Conservation (phyloP, 345 rosid genomes). For the Cardiospermum halicacabum region DNA sequence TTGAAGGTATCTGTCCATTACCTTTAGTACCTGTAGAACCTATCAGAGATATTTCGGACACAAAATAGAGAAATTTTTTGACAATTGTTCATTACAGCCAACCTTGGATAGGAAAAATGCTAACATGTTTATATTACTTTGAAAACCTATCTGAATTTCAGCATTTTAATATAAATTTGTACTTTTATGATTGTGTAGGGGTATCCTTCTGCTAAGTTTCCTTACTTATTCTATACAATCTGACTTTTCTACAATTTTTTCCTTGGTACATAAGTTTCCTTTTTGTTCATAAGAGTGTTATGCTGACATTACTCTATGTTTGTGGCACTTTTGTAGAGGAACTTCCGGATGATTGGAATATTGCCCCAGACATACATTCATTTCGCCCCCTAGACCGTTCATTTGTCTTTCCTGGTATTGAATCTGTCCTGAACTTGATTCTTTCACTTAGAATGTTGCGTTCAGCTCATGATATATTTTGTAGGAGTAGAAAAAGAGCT, state of each 20-base stretch:
- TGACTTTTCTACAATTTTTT: not conserved
- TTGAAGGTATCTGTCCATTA: not conserved
- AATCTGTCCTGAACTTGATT: constrained; percentile 8
- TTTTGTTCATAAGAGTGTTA: not conserved
- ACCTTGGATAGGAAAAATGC: not conserved
- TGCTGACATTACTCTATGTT: not conserved
- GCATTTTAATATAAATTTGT: not conserved
- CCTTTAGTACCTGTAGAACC: not conserved
- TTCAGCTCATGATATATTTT: no score
- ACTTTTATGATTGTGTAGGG: not conserved
- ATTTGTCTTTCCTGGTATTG: constrained; percentile 86
- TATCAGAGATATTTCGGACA: not conserved
- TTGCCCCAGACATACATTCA: constrained; percentile 53
- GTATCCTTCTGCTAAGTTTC: not conserved
- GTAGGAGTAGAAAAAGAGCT: no score
- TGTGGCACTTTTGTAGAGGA: constrained; percentile 44
- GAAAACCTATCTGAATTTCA: not conserved
- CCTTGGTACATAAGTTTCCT: not conserved
- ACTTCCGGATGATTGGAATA: constrained; percentile 67
- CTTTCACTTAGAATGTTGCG: no score
- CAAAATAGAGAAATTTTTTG: not conserved
- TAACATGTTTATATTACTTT: not conserved
- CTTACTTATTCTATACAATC: not conserved
- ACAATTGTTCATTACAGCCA: not conserved
- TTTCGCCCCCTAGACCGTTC: constrained; percentile 67